Conservation (phyloP, 805 yeast species). For the Wickerhamomyces rabaulensis region DNA sequence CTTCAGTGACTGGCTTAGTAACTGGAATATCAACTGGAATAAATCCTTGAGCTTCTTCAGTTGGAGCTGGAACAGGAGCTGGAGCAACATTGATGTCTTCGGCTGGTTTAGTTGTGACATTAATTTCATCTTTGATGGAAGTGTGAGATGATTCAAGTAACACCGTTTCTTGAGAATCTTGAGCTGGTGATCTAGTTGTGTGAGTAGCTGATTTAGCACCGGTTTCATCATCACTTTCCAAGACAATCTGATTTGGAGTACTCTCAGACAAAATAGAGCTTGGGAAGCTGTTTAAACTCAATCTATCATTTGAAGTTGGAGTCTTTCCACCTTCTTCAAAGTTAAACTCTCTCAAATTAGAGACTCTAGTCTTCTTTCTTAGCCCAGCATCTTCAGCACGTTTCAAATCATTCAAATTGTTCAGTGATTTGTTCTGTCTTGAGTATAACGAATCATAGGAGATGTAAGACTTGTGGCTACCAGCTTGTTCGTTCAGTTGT, state of each 20-base stretch:
- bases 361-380: conserved; percentile 44
- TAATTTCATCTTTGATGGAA: background rate
- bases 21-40: background rate
- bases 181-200: background rate
- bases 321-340: conserved; percentile 19
- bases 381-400: conserved; percentile 20
- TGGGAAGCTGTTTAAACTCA: conserved; percentile 13
- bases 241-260: conserved; percentile 8
- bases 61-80: background rate
- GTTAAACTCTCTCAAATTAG: conserved; percentile 43
- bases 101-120: background rate
- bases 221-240: background rate
- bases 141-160: background rate
- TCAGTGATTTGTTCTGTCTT: background rate
- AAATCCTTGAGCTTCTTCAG: background rate
- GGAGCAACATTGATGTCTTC: background rate
- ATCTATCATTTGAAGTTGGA: conserved; percentile 3
- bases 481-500: conserved; percentile 7
- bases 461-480: conserved; percentile 39
- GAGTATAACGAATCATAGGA: conserved; percentile 59
- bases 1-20: background rate
- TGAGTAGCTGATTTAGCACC: background rate
- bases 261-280: conserved; percentile 15
- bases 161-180: background rate
- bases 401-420: background rate